A percentile compares a stretch with the other conserved stretches of the same genome.
Conservation (phyloP, 306 rosid genomes). For the Hylodesmum podocarpum region DNA sequence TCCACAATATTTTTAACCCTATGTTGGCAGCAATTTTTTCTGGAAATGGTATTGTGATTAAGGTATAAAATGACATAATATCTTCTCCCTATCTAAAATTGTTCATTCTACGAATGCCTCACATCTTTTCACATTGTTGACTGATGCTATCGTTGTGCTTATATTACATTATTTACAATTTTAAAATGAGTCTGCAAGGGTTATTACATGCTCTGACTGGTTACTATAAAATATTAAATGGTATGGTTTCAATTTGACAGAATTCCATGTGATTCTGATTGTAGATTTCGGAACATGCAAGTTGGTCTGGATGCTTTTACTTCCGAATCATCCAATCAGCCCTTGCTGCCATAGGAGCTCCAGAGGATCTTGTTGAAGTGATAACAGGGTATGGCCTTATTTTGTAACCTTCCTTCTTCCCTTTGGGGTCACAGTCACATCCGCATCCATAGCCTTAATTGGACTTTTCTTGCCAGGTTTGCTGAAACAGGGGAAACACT, state of each 20-base stretch:
- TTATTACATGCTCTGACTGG: neutral
- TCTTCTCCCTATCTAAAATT: slow-evolving; percentile 11
- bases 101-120: slow-evolving; percentile 25
- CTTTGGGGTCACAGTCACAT: slow-evolving; percentile 10
- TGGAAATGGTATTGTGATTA: slow-evolving; percentile 85
- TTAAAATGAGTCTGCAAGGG: slow-evolving; percentile 12
- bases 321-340: slow-evolving; percentile 94
- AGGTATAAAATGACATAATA: slow-evolving; percentile 49
- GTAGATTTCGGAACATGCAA: slow-evolving; percentile 94
- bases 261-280: slow-evolving; percentile 32
- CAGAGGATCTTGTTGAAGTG: slow-evolving; percentile 92
- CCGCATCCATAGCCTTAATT: slow-evolving; percentile 24
- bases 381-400: slow-evolving; percentile 74
- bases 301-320: slow-evolving; percentile 99
- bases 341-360: slow-evolving; percentile 98
- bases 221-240: neutral
- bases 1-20: slow-evolving; percentile 91
- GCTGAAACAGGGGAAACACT: slow-evolving; percentile 97
- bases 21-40: slow-evolving; percentile 92
- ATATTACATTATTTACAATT: slow-evolving; percentile 2
- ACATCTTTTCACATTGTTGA: slow-evolving; percentile 16
- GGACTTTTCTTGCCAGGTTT: slow-evolving; percentile 60
- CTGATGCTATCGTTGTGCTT: slow-evolving; percentile 8
- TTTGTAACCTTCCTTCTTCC: slow-evolving; percentile 14
- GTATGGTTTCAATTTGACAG: slow-evolving; percentile 33